Percentiles rank a stretch among this genome's conserved stretches.
These are phyloP conservation scores for Cyclotella atomus DNA, from an alignment of 108 stramenopile genomes.

Conservation along the genomic window DNA sequence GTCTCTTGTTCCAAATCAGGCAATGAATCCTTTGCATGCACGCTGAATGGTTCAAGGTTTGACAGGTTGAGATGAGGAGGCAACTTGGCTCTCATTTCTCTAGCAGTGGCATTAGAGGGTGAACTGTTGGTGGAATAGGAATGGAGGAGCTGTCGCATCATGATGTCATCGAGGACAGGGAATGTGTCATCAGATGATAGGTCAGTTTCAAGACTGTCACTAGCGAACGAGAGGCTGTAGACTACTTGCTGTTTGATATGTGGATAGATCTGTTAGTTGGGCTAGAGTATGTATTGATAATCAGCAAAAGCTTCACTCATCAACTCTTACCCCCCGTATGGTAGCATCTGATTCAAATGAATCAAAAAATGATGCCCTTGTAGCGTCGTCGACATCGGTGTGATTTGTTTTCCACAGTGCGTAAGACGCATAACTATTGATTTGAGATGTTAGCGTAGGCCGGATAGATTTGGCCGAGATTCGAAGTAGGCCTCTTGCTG, in stretches of 20 bases:
- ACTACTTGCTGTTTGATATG: slow-evolving; percentile 14
- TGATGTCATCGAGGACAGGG: slow-evolving; percentile 29
- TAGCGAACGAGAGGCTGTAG: slow-evolving; percentile 27
- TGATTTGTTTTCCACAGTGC: slow-evolving; percentile 9
- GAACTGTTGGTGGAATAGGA: slow-evolving; percentile 9
- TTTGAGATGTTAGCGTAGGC: not conserved
- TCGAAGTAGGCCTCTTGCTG: no score
- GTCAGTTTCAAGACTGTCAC: slow-evolving; percentile 28
- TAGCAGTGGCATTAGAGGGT: slow-evolving; percentile 18
- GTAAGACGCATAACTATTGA: slow-evolving; percentile 2
- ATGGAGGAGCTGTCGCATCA: slow-evolving; percentile 29
- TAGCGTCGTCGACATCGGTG: not conserved
- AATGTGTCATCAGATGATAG: slow-evolving; percentile 34
- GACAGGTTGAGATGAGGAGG: slow-evolving; percentile 33
- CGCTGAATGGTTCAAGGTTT: slow-evolving; percentile 5
- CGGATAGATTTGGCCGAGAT: no score
- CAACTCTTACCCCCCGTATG: slow-evolving; percentile 3
- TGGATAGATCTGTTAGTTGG: not conserved
- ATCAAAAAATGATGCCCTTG: not conserved
- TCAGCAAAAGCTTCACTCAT: not conserved
- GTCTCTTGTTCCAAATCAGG: slow-evolving; percentile 4
- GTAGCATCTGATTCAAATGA: not conserved
- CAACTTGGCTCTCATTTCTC: slow-evolving; percentile 8
- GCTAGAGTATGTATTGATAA: not conserved
- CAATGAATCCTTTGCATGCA: slow-evolving; percentile 1